Evolutionary conservation across 768 basidiomycete genomes (phyloP), one percentile per base, ranked within the genome.

Genomic region (Rhodotorula paludigena): DNA sequence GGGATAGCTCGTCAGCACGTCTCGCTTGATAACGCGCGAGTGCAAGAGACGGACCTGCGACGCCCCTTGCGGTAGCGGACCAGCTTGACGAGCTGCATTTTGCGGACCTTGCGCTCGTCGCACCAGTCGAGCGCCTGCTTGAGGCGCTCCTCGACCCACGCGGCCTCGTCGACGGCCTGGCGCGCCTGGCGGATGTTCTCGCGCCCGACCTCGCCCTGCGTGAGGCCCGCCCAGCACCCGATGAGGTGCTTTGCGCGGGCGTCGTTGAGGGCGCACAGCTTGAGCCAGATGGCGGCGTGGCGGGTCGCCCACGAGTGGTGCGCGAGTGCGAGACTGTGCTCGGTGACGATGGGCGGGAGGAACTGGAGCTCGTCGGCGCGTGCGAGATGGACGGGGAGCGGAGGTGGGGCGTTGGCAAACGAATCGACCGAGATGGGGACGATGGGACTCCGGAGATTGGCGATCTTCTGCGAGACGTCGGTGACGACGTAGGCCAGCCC

Each of bases 181-280:
- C 39, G 20, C 6, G 42, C 48, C n/a, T 52, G 36, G 5, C 25
- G 28, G 16, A 68, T 38, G 10, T 16, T 68, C 14, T 35, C 63
- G 23, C 52, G 36, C 21, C 32, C 33, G 12, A 9, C 20, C 52
- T 48, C n/a, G 5, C 47, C 47, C 10, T 32, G 32, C 6, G 63
- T 60, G 5, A n/a, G 12, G 25, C 67, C 67, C 6, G 67, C 67
- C 67, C 67, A 68, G 41, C 67, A 68, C 2, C 33, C 61, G 41
- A 39, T 42, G 30, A 45, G 25, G 25, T 33, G 33, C 38, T 54
- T 54, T 6, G 11, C 8, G 44, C 44, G 32, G 15, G 61, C 61
- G 30, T 62, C 61, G 15, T 28, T 16, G 16, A 62, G 44, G 10
- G 44, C 52, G 32, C 42, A 42, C 14, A 23, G 21, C n/a, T 53